A percentile compares a stretch with the other conserved stretches of the same genome.
phyloP scores from a whole-genome alignment of 495 filamentous ascomycete genomes.

The Penicillium longicatenatum region DNA sequence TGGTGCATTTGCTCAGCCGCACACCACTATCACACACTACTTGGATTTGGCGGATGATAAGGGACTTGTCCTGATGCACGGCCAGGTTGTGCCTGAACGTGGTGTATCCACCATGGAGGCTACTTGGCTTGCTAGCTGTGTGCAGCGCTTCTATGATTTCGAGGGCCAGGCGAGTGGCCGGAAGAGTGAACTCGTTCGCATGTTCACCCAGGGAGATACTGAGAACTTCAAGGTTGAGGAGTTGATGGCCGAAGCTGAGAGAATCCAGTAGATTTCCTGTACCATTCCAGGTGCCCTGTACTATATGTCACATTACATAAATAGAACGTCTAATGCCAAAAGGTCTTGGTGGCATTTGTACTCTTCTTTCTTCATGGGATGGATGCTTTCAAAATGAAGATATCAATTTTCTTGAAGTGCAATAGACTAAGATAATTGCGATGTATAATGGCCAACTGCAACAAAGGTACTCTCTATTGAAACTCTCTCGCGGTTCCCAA shows the following conservation, averaged over 20 bases:
- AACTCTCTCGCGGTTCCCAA: background rate
- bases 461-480: background rate
- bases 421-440: background rate
- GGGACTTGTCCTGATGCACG: conserved; percentile 81
- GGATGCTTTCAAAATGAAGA: too few relatives aligned
- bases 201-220: conserved; percentile 75
- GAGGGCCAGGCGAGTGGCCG: conserved; percentile 54
- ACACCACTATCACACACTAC: conserved; percentile 92
- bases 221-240: conserved; percentile 77
- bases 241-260: conserved; percentile 84
- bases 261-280: conserved; percentile 34
- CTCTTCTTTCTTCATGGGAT: background rate
- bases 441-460: background rate
- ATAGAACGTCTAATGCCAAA: background rate
- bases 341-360: background rate
- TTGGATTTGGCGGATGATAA: conserved; percentile 71
- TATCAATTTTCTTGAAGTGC: background rate
- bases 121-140: conserved; percentile 84
- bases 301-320: background rate
- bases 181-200: conserved; percentile 69
- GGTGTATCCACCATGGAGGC: conserved; percentile 81
- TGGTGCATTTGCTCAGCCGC: conserved; percentile 84
- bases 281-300: background rate
- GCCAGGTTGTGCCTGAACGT: conserved; percentile 70
- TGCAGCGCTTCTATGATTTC: conserved; percentile 91